Percentiles rank a stretch among this genome's conserved stretches.
phyloP scores from a whole-genome alignment of 1,284 basidiomycete genomes.

The Heliocybe sulcata region DNA sequence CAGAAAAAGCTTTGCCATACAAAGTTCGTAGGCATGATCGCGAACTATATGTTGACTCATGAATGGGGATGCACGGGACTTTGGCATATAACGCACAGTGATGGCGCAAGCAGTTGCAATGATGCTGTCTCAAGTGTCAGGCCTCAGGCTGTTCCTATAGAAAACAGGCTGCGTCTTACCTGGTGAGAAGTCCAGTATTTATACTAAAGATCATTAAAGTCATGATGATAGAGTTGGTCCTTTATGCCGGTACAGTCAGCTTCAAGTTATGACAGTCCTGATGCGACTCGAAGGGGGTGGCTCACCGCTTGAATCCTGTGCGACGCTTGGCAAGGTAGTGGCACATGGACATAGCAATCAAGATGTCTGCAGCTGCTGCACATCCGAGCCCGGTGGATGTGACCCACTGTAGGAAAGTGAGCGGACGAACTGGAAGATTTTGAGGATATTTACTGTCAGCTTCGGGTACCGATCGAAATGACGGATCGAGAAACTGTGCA shows the following conservation, averaged over 20 bases:
- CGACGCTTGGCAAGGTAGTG: constrained; percentile 20
- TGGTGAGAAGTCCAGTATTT: constrained; percentile 23
- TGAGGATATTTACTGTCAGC: constrained; percentile 14
- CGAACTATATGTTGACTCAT: constrained; percentile 13
- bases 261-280: neutral
- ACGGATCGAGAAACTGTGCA: constrained; percentile 16
- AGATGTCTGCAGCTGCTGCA: constrained; percentile 21
- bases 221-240: constrained; percentile 22
- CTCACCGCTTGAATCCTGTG: constrained; percentile 21
- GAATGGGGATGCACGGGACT: neutral
- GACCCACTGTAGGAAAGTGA: constrained; percentile 17
- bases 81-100: constrained; percentile 7
- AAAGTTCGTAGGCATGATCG: constrained; percentile 22
- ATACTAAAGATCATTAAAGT: constrained; percentile 24
- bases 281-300: neutral
- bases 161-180: constrained; percentile 11
- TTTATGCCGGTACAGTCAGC: constrained; percentile 5
- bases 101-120: constrained; percentile 19
- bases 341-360: constrained; percentile 22
- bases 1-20: constrained; percentile 24
- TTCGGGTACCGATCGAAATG: constrained; percentile 17
- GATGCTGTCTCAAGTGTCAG: constrained; percentile 11
- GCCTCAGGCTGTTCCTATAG: neutral
- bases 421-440: neutral
- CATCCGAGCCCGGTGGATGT: constrained; percentile 21